Evolutionary conservation across 164 flowering plant genomes (phyloP).

Genomic region (Piper longum): DNA sequence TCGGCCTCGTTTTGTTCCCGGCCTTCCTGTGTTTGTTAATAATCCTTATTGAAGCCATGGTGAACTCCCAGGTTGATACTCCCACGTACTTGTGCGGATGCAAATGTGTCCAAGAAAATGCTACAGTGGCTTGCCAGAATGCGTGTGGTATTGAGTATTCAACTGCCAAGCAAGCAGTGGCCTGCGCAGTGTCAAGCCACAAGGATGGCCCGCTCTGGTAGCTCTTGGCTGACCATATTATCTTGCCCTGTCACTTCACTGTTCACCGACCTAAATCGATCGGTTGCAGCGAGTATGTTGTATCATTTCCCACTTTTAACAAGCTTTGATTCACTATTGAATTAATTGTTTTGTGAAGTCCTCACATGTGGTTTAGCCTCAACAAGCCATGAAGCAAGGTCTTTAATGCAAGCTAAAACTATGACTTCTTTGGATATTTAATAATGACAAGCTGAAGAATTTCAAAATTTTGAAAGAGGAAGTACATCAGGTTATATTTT

Average conservation of each 20-base stretch:
- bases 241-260: conserved; percentile 72
- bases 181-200: conserved; percentile 57
- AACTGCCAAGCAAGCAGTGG: conserved; percentile 27
- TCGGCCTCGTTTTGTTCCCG: conserved; percentile 40
- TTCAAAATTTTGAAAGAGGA: no score
- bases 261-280: conserved; percentile 55
- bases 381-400: no score
- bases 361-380: no score
- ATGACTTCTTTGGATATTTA: no score
- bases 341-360: no score
- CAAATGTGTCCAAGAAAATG: conserved; percentile 31
- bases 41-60: conserved; percentile 24
- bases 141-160: conserved; percentile 68
- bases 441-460: no score
- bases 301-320: neutral
- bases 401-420: no score
- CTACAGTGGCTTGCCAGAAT: conserved; percentile 34
- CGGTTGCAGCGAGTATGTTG: conserved; percentile 55
- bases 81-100: conserved; percentile 52
- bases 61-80: conserved; percentile 35
- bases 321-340: neutral
- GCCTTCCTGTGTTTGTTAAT: conserved; percentile 38
- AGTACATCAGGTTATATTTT: no score
- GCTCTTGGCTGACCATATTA: conserved; percentile 48
- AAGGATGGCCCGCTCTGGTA: conserved; percentile 64